Evolutionary conservation across 2,329 filamentous ascomycete genomes (phyloP).

Genomic region (Trichoderma citrinoviride): DNA sequence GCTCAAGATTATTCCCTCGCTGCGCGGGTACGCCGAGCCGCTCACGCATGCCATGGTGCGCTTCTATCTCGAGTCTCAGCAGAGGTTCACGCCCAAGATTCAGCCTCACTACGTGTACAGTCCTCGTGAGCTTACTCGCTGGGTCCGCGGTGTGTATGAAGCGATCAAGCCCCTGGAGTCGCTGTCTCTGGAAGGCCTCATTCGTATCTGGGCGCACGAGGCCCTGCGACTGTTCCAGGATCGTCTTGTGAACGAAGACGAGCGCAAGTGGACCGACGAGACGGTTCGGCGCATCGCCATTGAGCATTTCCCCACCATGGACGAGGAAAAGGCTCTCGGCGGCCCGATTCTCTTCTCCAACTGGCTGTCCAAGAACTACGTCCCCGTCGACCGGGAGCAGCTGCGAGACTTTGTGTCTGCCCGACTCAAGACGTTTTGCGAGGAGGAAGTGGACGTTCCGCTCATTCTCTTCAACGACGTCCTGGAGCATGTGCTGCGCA

Average conservation of each 20-base stretch:
- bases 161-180: conserved; percentile 89
- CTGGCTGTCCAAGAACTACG: conserved; percentile 98
- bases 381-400: conserved; percentile 92
- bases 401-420: conserved; percentile 97
- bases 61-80: conserved; percentile 92
- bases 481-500: conserved; percentile 93
- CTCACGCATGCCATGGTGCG: conserved; percentile 97
- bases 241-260: conserved; percentile 89
- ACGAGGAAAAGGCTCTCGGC: conserved; percentile 82
- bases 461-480: conserved; percentile 99
- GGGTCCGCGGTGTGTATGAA: conserved; percentile 97
- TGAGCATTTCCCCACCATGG: conserved; percentile 92
- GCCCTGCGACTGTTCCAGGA: conserved; percentile 95
- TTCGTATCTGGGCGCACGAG: conserved; percentile 98
- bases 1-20: conserved; percentile 90
- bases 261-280: conserved; percentile 92
- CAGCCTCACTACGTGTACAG: conserved; percentile 99
- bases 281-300: conserved; percentile 81
- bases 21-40: conserved; percentile 92
- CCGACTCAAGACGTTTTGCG: conserved; percentile 94
- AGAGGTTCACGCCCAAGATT: conserved; percentile 91
- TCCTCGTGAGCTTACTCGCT: conserved; percentile 94
- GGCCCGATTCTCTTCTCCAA: conserved; percentile 98
- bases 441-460: conserved; percentile 98
- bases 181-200: conserved; percentile 82